phyloP scores from a whole-genome alignment of 140 eudicot species.

The Cichorium intybus region DNA sequence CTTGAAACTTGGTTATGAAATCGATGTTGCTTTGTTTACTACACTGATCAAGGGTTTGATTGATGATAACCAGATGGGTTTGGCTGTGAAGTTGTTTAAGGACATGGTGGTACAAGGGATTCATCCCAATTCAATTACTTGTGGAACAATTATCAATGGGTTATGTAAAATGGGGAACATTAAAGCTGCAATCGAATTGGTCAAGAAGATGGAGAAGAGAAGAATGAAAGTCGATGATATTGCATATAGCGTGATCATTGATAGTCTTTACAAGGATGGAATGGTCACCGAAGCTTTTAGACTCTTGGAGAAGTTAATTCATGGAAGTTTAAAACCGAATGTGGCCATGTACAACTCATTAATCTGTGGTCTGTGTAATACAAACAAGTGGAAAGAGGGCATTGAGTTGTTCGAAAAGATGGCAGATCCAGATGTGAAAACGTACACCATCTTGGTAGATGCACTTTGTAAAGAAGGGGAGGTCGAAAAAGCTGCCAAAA shows the following conservation, averaged over 20 bases:
- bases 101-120: constrained; percentile 14
- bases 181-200: constrained; percentile 24
- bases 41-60: constrained; percentile 22
- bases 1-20: constrained; percentile 27
- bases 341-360: constrained; percentile 17
- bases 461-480: constrained; percentile 16
- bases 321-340: constrained; percentile 11
- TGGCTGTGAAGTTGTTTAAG: constrained; percentile 32
- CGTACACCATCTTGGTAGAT: constrained; percentile 14
- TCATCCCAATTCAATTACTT: constrained; percentile 25
- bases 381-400: constrained; percentile 14
- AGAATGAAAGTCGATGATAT: constrained; percentile 14
- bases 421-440: constrained; percentile 14
- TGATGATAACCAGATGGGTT: constrained; percentile 19
- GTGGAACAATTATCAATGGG: constrained; percentile 36
- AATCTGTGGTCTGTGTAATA: constrained; percentile 21
- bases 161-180: constrained; percentile 33
- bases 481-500: constrained; percentile 9
- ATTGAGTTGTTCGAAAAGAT: constrained; percentile 17
- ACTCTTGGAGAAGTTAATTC: constrained; percentile 11
- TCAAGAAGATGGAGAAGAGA: constrained; percentile 26
- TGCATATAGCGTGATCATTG: constrained; percentile 24
- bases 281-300: constrained; percentile 22
- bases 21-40: constrained; percentile 23
- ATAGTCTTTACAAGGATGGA: constrained; percentile 36